A percentile compares a stretch with the other conserved stretches of the same genome.
Evolutionary conservation across 768 basidiomycete species (phyloP).

Genomic region (Trametes coccinea): DNA sequence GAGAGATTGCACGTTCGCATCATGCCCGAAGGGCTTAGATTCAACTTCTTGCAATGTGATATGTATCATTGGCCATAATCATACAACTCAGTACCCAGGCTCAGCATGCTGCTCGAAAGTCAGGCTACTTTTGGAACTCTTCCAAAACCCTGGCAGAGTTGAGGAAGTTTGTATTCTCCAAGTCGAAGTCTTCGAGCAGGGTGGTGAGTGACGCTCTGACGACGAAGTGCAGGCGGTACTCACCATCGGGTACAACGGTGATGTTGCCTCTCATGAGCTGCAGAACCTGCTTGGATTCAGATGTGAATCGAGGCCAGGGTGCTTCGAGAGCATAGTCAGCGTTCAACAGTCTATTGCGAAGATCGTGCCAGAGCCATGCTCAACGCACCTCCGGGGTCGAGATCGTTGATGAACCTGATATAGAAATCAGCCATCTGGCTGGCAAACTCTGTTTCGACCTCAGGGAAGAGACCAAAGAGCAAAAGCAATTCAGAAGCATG

Average conservation of each 20-base stretch:
- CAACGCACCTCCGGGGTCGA: conserved; percentile 53
- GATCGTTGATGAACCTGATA: conserved; percentile 56
- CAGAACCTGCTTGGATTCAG: conserved; percentile 39
- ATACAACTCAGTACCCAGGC: background rate
- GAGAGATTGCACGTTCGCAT: background rate
- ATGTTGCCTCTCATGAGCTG: conserved; percentile 55
- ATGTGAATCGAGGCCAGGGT: conserved; percentile 48
- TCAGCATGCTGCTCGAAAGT: too few species aligned
- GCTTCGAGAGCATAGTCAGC: conserved; percentile 29
- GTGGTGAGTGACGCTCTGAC: background rate
- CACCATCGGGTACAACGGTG: conserved; percentile 55
- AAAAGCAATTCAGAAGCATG: conserved; percentile 52
- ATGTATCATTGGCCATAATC: background rate
- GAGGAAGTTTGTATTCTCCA: conserved; percentile 44
- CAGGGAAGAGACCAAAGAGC: conserved; percentile 50
- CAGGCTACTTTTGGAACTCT: conserved; percentile 47
- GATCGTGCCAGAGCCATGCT: background rate
- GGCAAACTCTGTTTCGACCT: conserved; percentile 48
- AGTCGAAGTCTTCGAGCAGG: conserved; percentile 39
- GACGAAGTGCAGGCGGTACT: conserved; percentile 6
- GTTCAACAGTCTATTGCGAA: too few species aligned
- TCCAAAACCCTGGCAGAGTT: conserved; percentile 41
- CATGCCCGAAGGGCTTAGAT: background rate
- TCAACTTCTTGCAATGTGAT: background rate
- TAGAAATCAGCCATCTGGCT: conserved; percentile 52